A percentile compares a stretch with the other conserved stretches of the same genome.
Evolutionary conservation across 1,139 yeast species (phyloP).

Genomic region (Scheffersomyces cryptocercus): DNA sequence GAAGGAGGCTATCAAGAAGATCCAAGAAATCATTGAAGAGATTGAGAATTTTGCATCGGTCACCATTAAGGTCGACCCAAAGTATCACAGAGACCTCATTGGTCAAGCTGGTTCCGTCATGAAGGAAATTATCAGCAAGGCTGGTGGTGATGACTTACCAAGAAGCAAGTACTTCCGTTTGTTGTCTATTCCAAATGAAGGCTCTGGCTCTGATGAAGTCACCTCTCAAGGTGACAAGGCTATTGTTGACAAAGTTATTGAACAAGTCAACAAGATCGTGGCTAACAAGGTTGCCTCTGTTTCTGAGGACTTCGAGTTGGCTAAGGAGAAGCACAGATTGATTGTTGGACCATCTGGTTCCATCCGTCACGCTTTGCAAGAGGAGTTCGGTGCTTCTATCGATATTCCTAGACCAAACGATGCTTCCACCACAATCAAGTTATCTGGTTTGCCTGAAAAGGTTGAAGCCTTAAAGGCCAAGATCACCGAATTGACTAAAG

Average conservation of each 20-base stretch:
- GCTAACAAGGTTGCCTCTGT: slow-evolving; percentile 64
- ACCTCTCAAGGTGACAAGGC: slow-evolving; percentile 73
- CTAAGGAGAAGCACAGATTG: slow-evolving; percentile 74
- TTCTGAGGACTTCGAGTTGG: slow-evolving; percentile 57
- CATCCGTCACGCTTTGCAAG: slow-evolving; percentile 71
- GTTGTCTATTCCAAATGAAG: slow-evolving; percentile 75
- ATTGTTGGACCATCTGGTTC: slow-evolving; percentile 84
- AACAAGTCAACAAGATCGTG: slow-evolving; percentile 64
- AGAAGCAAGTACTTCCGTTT: slow-evolving; percentile 53
- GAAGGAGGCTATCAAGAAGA: slow-evolving; percentile 66
- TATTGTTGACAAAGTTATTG: slow-evolving; percentile 70
- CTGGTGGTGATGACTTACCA: slow-evolving; percentile 68
- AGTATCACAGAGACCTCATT: slow-evolving; percentile 75
- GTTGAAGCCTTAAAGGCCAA: slow-evolving; percentile 58
- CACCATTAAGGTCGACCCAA: slow-evolving; percentile 69
- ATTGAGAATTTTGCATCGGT: slow-evolving; percentile 65
- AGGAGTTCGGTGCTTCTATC: slow-evolving; percentile 63
- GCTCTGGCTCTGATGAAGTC: slow-evolving; percentile 61
- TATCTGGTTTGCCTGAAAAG: slow-evolving; percentile 64
- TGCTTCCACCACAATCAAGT: slow-evolving; percentile 44
- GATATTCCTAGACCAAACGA: slow-evolving; percentile 67
- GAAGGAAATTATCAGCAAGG: slow-evolving; percentile 72
- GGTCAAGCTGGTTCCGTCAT: slow-evolving; percentile 81
- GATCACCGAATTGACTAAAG: slow-evolving; percentile 54
- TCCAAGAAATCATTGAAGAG: slow-evolving; percentile 65